These are phyloP conservation scores for Nakaseomyces uthaithaninus DNA, from an alignment of 1,139 yeast species.

Conservation along the genomic window DNA sequence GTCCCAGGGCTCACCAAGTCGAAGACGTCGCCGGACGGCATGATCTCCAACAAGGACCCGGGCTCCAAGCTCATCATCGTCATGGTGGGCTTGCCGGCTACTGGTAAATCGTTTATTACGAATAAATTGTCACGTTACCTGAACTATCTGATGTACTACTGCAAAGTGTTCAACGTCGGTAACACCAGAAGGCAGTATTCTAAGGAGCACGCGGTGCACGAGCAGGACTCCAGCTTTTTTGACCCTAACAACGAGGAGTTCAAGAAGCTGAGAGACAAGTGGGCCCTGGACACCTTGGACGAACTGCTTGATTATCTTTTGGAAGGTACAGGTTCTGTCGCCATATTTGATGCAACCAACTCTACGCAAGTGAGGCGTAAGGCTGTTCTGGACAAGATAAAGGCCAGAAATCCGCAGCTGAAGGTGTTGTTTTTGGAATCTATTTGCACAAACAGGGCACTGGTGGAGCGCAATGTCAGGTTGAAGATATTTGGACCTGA, in stretches of 20 bases:
- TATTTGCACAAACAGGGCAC: conserved; percentile 68
- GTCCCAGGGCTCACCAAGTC: conserved; percentile 90
- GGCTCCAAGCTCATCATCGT: conserved; percentile 85
- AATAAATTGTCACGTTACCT: conserved; percentile 79
- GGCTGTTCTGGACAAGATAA: conserved; percentile 60
- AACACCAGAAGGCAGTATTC: conserved; percentile 78
- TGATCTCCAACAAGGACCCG: conserved; percentile 57
- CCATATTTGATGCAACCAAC: conserved; percentile 92
- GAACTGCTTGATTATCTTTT: conserved; percentile 73
- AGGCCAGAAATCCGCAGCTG: conserved; percentile 56
- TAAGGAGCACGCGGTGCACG: conserved; percentile 23
- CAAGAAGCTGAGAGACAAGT: conserved; percentile 67
- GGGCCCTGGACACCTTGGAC: conserved; percentile 95
- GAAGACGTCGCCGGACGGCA: conserved; percentile 75
- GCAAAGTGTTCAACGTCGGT: conserved; percentile 88
- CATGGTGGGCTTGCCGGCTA: conserved; percentile 89
- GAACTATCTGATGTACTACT: conserved; percentile 88
- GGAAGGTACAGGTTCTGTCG: conserved; percentile 81
- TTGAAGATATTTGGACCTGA: conserved; percentile 91
- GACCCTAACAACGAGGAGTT: conserved; percentile 67
- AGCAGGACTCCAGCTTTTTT: conserved; percentile 77
- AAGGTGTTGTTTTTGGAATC: conserved; percentile 82
- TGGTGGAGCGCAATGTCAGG: conserved; percentile 74
- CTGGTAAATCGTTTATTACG: conserved; percentile 89
- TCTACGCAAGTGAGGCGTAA: conserved; percentile 70